Base-by-base conservation (phyloP, 495 filamentous ascomycete species). In the Xylaria grammica region DNA sequence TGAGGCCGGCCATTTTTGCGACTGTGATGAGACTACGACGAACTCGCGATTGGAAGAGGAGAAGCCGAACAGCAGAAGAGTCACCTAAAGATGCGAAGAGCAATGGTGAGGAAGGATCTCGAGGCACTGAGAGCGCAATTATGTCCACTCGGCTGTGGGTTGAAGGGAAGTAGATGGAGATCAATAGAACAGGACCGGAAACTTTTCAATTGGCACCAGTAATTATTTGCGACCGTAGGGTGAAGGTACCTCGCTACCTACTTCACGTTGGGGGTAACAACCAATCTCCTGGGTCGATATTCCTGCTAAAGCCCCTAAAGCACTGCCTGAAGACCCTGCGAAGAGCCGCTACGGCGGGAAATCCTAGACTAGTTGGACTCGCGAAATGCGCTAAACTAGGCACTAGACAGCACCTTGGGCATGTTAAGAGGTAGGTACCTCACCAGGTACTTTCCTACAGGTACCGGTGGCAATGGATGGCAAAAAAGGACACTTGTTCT, bases 1-100 rank as follows among this genome's bases (percentile, higher is more conserved):
- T 81, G 56, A 85, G 71, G 49, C 74, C 73, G 65, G 67, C 80
- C 82, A 85, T 85, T 69, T 73, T 83, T 73, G 59, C 61, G 60
- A 62, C 45, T 44, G 60, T 36, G 30, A 53, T 22, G 29, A 55
- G n/a, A 27, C 40, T 9, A 59, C 6, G n/a, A 40, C 13, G 38
- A 36, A 53, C n/a, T 24, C 24, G 32, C 20, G 38, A 27, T 38
- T 26, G 8, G 38, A 19, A 17, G 38, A 48, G 26, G 29, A 34
- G 38, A 24, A 26, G 19, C 9, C 2, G 38, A 17, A 26, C 29
- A 6, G 22, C 30, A 4, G 15, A 36, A 36, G 17, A 36, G 29
- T 42, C 17, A 57, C 36, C 54, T 32, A 26, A 19, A 26, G 19
- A 45, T 17, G 24, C 17, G 15, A 20, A 40, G 34, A 32, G 42